phyloP scores from a whole-genome alignment of 1,284 basidiomycete species.

The Meripilus lineatus region DNA sequence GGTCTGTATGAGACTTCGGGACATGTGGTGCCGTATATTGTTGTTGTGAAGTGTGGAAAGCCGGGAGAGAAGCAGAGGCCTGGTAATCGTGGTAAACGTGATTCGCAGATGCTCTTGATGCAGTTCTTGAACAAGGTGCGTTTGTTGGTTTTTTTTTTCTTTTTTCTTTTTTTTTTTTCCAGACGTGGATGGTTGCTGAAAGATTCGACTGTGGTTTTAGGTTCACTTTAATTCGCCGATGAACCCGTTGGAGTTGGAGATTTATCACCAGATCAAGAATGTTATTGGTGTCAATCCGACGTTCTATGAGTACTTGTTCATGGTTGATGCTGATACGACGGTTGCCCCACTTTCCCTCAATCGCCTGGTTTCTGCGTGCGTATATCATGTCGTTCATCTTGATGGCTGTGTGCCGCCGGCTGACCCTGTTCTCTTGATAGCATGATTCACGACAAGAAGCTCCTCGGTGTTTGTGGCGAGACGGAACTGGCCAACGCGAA shows the following conservation, averaged over 20 bases:
- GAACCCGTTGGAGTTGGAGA: conserved; percentile 95
- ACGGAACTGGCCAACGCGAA: conserved; percentile 88
- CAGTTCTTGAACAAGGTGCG: conserved; percentile 92
- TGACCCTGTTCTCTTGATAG: conserved; percentile 42
- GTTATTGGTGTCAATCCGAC: conserved; percentile 98
- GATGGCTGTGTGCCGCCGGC: too few species aligned
- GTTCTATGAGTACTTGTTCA: conserved; percentile 97
- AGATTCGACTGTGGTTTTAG: conserved; percentile 29
- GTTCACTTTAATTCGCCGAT: conserved; percentile 97
- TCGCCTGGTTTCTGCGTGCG: conserved; percentile 86
- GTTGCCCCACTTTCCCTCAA: conserved; percentile 86
- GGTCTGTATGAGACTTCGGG: conserved; percentile 93
- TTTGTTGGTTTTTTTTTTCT: too few species aligned
- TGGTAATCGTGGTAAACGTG: conserved; percentile 95
- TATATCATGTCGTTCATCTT: too few species aligned
- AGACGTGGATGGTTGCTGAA: neutral
- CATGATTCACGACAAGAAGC: conserved; percentile 91
- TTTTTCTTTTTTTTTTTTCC: too few species aligned
- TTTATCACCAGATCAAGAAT: conserved; percentile 99
- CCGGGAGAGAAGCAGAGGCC: conserved; percentile 91
- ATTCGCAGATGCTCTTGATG: conserved; percentile 95
- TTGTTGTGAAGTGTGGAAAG: conserved; percentile 96
- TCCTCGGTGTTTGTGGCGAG: conserved; percentile 92
- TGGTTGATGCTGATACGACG: conserved; percentile 96
- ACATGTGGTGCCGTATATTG: conserved; percentile 95